Evolutionary conservation across 208 protist species (phyloP).

Genomic region (Kentomonas sorsogonicus): DNA sequence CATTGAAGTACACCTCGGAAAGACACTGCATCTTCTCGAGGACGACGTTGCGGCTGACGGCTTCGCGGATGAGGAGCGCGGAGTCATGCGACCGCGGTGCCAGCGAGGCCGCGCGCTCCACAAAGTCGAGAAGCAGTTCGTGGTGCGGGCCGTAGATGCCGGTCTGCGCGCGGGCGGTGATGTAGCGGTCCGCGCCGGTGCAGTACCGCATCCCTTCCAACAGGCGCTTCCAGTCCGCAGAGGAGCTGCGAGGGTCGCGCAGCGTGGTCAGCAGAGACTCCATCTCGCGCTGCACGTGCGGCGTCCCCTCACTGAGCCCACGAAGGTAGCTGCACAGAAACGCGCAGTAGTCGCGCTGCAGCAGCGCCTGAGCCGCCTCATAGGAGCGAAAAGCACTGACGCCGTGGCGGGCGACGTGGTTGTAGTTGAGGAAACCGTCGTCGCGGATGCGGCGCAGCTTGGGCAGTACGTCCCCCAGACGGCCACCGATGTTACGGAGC

Average conservation of each 20-base stretch:
- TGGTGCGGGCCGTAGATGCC: slow-evolving; percentile 78
- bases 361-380: slow-evolving; percentile 45
- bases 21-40: slow-evolving; percentile 65
- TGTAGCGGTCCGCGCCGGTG: slow-evolving; percentile 28
- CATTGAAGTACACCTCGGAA: slow-evolving; percentile 80
- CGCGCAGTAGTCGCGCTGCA: slow-evolving; percentile 56
- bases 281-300: slow-evolving; percentile 49
- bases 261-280: slow-evolving; percentile 45
- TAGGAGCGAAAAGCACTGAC: slow-evolving; percentile 45
- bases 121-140: slow-evolving; percentile 63
- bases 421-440: slow-evolving; percentile 72
- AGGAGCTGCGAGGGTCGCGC: slow-evolving; percentile 16
- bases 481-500: slow-evolving; percentile 53
- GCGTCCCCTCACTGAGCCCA: slow-evolving; percentile 60
- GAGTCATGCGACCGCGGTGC: slow-evolving; percentile 53
- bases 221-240: slow-evolving; percentile 35
- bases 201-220: slow-evolving; percentile 30
- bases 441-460: slow-evolving; percentile 35
- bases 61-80: slow-evolving; percentile 66
- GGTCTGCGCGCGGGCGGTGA: slow-evolving; percentile 39
- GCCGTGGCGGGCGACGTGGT: slow-evolving; percentile 70
- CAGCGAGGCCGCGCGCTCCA: slow-evolving; percentile 43
- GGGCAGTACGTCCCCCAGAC: slow-evolving; percentile 60
- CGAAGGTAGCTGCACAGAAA: slow-evolving; percentile 52
- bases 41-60: slow-evolving; percentile 44